Evolutionary conservation across 352 stramenopile genomes (phyloP), one percentile per base, ranked within the genome.

Genomic region (Halophytophthora polymorphica): DNA sequence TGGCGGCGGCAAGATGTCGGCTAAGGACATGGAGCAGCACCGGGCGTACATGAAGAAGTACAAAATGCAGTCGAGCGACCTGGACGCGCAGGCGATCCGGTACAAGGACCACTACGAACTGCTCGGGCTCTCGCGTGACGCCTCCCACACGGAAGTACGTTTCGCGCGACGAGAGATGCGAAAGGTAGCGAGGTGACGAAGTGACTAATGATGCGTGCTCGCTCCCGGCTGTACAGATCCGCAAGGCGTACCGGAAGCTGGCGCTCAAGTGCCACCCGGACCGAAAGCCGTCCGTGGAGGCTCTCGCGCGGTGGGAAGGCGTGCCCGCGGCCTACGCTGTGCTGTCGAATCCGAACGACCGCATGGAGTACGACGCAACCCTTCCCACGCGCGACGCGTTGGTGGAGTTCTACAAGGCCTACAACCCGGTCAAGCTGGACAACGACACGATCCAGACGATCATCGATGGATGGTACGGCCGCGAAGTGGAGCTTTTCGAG

Each of bases 31-130:
- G 77, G 66, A 87, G 51, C 64, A 84, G 35, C 83, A 93, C 46
- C 83, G 83, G 34, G 77, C 88, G 70, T 93, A 93, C 68, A 93
- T 93, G 83, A 89, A 90, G 70, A 88, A 88, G 65, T 93, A 87
- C 72, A 83, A 88, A 62, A 84, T 83, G 77, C 71, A 86, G 57
- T 86, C 82, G 46, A 79, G 69, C 33, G 77, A 90, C 50, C 59
- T 88, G 46, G 57, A 67, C 23, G 73, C 69, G 46, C 60, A 82
- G 36, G 48, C 62, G 35, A 61, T 90, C 56, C 75, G 65, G 42
- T 88, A 90, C 71, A 84, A 88, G 57, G 83, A 93, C 56, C 66
- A 90, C 60, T 93, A 93, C 64, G 66, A 90, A 47, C 50, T 88
- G 43, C 61, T 93, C 28, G 74, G 67, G 18, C 49, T 93, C 35